Evolutionary conservation across 2,329 filamentous ascomycete genomes (phyloP).

Genomic region (Diplodia sapinea): DNA sequence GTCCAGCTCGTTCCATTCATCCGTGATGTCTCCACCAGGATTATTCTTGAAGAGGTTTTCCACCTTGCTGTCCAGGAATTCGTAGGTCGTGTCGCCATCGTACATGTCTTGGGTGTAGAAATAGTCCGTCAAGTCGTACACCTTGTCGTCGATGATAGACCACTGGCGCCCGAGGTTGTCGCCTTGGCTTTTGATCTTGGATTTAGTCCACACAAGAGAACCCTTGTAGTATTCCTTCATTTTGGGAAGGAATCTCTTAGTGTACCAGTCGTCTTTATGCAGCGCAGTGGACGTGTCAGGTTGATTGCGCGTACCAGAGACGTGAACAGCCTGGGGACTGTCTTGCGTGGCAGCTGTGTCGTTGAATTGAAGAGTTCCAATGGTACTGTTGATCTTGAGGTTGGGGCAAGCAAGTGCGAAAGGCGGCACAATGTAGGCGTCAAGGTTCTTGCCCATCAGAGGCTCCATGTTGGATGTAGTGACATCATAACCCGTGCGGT

Average conservation of each 20-base stretch:
- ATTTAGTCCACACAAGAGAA: constrained; percentile 73
- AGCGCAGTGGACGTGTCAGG: constrained; percentile 59
- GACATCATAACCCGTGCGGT: constrained; percentile 65
- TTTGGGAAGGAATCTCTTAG: constrained; percentile 70
- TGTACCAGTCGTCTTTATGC: constrained; percentile 76
- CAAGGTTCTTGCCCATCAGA: constrained; percentile 78
- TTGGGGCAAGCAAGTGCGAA: constrained; percentile 75
- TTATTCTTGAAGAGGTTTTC: constrained; percentile 73
- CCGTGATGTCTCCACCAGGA: constrained; percentile 78
- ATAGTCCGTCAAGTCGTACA: constrained; percentile 94
- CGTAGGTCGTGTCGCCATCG: constrained; percentile 63
- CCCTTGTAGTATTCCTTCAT: constrained; percentile 90
- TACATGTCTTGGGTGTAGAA: constrained; percentile 74
- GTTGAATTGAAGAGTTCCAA: constrained; percentile 67
- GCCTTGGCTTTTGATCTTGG: constrained; percentile 68
- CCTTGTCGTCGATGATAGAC: constrained; percentile 74
- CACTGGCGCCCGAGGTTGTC: constrained; percentile 72
- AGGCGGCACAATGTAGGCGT: constrained; percentile 84
- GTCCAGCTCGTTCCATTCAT: constrained; percentile 65
- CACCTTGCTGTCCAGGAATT: constrained; percentile 74
- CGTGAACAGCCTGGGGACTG: constrained; percentile 67
- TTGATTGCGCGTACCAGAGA: constrained; percentile 60
- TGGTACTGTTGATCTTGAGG: constrained; percentile 66
- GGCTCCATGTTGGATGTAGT: constrained; percentile 70
- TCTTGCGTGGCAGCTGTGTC: constrained; percentile 58